A percentile compares a stretch with the other conserved stretches of the same genome.
These are phyloP conservation scores for Theobroma grandiflorum DNA, from an alignment of 441 rosid species.

Conservation along the genomic window DNA sequence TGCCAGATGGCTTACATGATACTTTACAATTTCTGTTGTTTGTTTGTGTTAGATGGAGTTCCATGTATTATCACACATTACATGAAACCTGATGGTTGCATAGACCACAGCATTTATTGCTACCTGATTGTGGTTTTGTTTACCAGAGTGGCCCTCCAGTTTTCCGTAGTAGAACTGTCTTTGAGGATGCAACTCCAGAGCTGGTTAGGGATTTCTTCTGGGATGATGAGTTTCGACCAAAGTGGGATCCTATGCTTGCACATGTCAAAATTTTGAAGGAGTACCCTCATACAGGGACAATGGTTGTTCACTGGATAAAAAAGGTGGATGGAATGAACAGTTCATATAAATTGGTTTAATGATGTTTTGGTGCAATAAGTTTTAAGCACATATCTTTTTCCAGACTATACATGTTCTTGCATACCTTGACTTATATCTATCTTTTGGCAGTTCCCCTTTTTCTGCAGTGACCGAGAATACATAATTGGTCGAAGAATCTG, in stretches of 20 bases:
- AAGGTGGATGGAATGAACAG: slow-evolving; percentile 51
- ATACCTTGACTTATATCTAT: slow-evolving; percentile 22
- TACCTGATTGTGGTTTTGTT: slow-evolving; percentile 33
- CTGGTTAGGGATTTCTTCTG: slow-evolving; percentile 95
- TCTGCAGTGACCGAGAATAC: slow-evolving; percentile 95
- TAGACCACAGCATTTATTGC: slow-evolving; percentile 1
- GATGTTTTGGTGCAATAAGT: slow-evolving; percentile 23
- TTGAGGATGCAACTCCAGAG: slow-evolving; percentile 86
- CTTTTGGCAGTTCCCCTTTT: slow-evolving; percentile 86
- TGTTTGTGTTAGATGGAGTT: slow-evolving; percentile 23
- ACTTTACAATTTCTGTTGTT: background rate
- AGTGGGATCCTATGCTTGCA: slow-evolving; percentile 96
- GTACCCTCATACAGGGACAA: slow-evolving; percentile 68
- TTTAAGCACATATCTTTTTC: background rate
- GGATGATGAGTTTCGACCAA: slow-evolving; percentile 95
- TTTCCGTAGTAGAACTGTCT: slow-evolving; percentile 82
- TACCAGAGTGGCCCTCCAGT: slow-evolving; percentile 71
- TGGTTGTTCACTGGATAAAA: slow-evolving; percentile 82
- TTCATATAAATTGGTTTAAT: background rate
- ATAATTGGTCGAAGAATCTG: slow-evolving; percentile 89
- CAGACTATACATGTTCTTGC: slow-evolving; percentile 10
- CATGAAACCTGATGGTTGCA: slow-evolving; percentile 14
- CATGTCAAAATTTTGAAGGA: slow-evolving; percentile 76
- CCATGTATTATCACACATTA: background rate
- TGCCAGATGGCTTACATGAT: background rate